Evolutionary conservation across 1,139 yeast genomes (phyloP).

Genomic region (Cylindricascospora bacillispora): DNA sequence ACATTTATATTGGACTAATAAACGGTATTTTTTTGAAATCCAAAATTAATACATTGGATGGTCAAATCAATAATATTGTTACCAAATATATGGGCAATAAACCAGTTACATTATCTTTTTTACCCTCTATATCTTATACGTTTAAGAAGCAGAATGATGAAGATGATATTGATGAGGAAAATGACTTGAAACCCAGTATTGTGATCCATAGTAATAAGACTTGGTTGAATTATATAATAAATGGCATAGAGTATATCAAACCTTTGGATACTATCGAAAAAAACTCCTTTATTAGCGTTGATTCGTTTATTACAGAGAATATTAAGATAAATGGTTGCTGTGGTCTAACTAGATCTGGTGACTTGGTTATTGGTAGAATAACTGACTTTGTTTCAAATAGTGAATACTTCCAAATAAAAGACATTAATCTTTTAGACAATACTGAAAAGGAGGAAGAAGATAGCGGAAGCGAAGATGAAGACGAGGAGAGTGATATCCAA

Average conservation of each 20-base stretch:
- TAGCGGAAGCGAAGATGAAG: slow-evolving; percentile 11
- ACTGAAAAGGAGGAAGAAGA: slow-evolving; percentile 9
- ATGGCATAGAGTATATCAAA: slow-evolving; percentile 11
- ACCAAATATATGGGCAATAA: slow-evolving; percentile 64
- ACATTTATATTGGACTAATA: slow-evolving; percentile 65
- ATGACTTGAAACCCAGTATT: slow-evolving; percentile 8
- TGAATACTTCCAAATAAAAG: slow-evolving; percentile 1
- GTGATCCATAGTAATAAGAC: slow-evolving; percentile 15
- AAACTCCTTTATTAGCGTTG: slow-evolving; percentile 8
- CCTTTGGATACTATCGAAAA: slow-evolving; percentile 11
- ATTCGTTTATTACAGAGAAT: slow-evolving; percentile 13
- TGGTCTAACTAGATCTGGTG: slow-evolving; percentile 18
- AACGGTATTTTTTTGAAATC: slow-evolving; percentile 72
- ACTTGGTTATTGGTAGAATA: slow-evolving; percentile 18
- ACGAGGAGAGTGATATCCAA: slow-evolving; percentile 13
- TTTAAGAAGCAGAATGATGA: slow-evolving; percentile 5
- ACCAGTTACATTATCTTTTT: slow-evolving; percentile 39
- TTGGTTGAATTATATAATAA: slow-evolving; percentile 20
- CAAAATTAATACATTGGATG: slow-evolving; percentile 43
- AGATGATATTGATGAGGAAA: slow-evolving; percentile 4
- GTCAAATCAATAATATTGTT: slow-evolving; percentile 53
- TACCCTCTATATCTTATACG: slow-evolving; percentile 9
- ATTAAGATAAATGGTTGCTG: slow-evolving; percentile 20
- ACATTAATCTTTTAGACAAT: slow-evolving; percentile 1
- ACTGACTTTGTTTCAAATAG: background rate